These are phyloP conservation scores for Tetrahymena malaccensis DNA, from an alignment of 73 alveolate species.

Conservation along the genomic window DNA sequence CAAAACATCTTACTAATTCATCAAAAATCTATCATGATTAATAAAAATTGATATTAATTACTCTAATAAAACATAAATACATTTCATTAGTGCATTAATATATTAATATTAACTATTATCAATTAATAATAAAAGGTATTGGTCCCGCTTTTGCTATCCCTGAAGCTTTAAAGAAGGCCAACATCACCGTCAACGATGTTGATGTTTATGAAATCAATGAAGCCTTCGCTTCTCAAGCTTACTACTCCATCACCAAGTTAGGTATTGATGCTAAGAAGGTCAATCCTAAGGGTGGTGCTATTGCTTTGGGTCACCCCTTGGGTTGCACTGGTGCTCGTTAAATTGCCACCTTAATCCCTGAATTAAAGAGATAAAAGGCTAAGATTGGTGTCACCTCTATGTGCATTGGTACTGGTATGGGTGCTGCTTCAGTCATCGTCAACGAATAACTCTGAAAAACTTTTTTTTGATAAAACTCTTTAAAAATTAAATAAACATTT, in stretches of 20 bases:
- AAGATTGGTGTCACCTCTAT: conserved; percentile 98
- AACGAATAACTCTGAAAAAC: conserved; percentile 50
- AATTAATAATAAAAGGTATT: conserved; percentile 13
- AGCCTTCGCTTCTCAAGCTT: conserved; percentile 99
- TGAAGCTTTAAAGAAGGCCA: conserved; percentile 85
- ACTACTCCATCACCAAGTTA: conserved; percentile 78
- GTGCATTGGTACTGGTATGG: conserved; percentile 99
- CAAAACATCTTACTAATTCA: too few relatives aligned
- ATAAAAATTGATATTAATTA: too few relatives aligned
- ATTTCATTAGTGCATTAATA: too few relatives aligned
- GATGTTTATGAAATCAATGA: conserved; percentile 98
- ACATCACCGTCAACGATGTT: conserved; percentile 85
- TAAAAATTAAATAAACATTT: not conserved
- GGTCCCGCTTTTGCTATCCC: conserved; percentile 99
- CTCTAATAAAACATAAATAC: too few relatives aligned
- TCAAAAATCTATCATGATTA: too few relatives aligned
- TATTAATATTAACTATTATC: not conserved
- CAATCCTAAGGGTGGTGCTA: conserved; percentile 99
- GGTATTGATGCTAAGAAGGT: conserved; percentile 92
- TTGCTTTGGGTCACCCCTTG: conserved; percentile 99
- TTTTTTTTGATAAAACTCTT: not conserved
- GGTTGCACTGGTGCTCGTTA: conserved; percentile 98
- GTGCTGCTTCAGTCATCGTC: conserved; percentile 99
- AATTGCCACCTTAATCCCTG: conserved; percentile 94
- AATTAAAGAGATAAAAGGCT: conserved; percentile 92